phyloP scores from a whole-genome alignment of 768 basidiomycete genomes.

The Leccinum disarticulatum region DNA sequence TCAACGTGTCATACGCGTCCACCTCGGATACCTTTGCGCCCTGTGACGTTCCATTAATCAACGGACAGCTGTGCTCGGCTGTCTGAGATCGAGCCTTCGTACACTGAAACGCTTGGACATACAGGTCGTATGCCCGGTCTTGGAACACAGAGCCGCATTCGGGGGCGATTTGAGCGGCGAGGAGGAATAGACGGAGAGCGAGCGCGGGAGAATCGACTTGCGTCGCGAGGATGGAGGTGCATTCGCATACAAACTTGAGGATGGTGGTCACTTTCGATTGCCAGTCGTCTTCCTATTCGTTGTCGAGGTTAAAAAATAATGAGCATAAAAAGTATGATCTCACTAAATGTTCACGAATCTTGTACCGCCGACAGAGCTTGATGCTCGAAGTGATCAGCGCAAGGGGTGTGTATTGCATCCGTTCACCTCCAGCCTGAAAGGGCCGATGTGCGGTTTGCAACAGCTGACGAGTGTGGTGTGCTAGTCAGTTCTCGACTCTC shows the following conservation, averaged over 20 bases:
- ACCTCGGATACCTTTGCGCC: constrained; percentile 84
- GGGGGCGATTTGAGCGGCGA: constrained; percentile 93
- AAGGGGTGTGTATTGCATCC: too few relatives aligned
- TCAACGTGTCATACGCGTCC: constrained; percentile 96
- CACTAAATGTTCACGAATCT: too few relatives aligned
- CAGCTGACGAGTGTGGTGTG: constrained; percentile 40
- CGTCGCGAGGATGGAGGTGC: too few relatives aligned
- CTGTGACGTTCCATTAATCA: constrained; percentile 89
- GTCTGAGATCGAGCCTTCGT: constrained; percentile 97
- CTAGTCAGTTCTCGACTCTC: neutral
- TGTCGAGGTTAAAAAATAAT: too few relatives aligned
- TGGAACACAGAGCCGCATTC: constrained; percentile 92
- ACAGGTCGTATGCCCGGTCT: constrained; percentile 95
- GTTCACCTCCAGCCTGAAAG: constrained; percentile 89
- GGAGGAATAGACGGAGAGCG: too few relatives aligned
- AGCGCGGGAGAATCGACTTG: too few relatives aligned
- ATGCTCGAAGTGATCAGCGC: too few relatives aligned
- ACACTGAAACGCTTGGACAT: constrained; percentile 98
- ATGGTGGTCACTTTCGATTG: too few relatives aligned
- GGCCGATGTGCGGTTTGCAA: constrained; percentile 88
- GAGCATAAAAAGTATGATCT: too few relatives aligned
- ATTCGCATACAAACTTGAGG: too few relatives aligned
- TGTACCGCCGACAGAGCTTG: too few relatives aligned
- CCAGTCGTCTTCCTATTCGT: too few relatives aligned
- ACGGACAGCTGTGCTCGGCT: constrained; percentile 91